These are phyloP conservation scores for Thelonectria blattea DNA, from an alignment of 2,329 filamentous ascomycete genomes.

Conservation along the genomic window DNA sequence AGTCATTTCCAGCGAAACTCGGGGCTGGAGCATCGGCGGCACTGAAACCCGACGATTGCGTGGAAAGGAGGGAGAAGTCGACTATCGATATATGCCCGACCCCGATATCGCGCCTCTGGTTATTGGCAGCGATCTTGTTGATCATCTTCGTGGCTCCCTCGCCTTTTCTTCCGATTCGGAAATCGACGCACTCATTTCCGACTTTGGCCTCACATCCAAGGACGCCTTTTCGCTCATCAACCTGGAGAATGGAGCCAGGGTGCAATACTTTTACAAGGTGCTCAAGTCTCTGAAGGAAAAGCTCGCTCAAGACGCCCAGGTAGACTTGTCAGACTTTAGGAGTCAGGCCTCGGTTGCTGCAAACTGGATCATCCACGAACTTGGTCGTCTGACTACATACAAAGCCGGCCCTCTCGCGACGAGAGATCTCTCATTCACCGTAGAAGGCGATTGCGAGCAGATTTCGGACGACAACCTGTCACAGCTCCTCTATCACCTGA, in stretches of 20 bases:
- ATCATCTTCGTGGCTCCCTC: constrained; percentile 65
- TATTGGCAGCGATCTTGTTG: constrained; percentile 73
- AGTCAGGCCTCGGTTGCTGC: constrained; percentile 55
- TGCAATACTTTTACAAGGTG: constrained; percentile 82
- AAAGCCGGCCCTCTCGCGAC: constrained; percentile 43
- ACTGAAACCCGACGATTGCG: constrained; percentile 81
- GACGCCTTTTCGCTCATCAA: constrained; percentile 82
- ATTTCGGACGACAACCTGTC: constrained; percentile 56
- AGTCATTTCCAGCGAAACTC: constrained; percentile 80
- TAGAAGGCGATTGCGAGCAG: constrained; percentile 54
- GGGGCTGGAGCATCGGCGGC: constrained; percentile 88
- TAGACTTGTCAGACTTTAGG: constrained; percentile 38
- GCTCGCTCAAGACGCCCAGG: constrained; percentile 31
- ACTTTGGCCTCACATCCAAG: constrained; percentile 75
- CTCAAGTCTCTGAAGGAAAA: constrained; percentile 54
- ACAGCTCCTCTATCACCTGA: constrained; percentile 57
- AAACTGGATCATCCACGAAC: constrained; percentile 77
- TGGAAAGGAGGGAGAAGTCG: constrained; percentile 95
- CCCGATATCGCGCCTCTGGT: constrained; percentile 84
- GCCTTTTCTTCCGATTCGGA: constrained; percentile 76
- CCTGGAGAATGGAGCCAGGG: constrained; percentile 77
- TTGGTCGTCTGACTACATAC: constrained; percentile 70
- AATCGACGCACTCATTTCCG: constrained; percentile 63
- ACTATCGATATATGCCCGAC: constrained; percentile 98
- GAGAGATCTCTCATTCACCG: constrained; percentile 47